These are phyloP conservation scores for Candida ficus DNA, from an alignment of 805 yeast species.

Conservation along the genomic window DNA sequence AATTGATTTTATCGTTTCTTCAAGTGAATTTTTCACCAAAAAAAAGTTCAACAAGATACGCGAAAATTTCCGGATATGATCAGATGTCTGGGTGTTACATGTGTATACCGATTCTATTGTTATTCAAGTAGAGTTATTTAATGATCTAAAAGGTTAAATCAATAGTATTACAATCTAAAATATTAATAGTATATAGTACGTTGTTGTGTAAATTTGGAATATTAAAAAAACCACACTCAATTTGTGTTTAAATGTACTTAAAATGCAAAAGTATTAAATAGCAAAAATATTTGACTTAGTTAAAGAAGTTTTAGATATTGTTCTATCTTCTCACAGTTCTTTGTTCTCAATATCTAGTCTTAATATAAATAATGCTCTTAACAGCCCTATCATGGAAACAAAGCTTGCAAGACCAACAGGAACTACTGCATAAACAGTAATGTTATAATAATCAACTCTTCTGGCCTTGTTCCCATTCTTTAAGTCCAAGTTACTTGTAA, in stretches of 20 bases:
- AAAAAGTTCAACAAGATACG: not conserved
- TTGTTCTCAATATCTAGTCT: conserved; percentile 49
- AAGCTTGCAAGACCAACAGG: conserved; percentile 96
- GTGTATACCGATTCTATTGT: too few species aligned
- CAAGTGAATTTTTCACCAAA: not conserved
- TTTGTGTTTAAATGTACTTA: conserved; percentile 2
- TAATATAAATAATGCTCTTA: conserved; percentile 69
- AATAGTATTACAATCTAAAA: too few species aligned
- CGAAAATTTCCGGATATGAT: too few species aligned
- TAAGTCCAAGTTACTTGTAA: conserved; percentile 66
- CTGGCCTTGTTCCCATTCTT: conserved; percentile 35
- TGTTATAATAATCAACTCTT: conserved; percentile 80
- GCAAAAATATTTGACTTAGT: too few species aligned
- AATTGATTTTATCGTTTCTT: not conserved
- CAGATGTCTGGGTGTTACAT: conserved; percentile 9
- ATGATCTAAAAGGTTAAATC: too few species aligned
- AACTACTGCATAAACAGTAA: conserved; percentile 95
- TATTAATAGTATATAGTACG: too few species aligned
- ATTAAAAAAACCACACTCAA: not conserved
- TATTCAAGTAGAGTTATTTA: too few species aligned
- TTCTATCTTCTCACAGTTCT: conserved; percentile 10
- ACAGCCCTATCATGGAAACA: conserved; percentile 79
- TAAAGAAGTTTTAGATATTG: too few species aligned
- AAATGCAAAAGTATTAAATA: too few species aligned
- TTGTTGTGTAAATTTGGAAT: too few species aligned